Conservation (phyloP, 352 stramenopile species). For the Phytophthora capsici region DNA sequence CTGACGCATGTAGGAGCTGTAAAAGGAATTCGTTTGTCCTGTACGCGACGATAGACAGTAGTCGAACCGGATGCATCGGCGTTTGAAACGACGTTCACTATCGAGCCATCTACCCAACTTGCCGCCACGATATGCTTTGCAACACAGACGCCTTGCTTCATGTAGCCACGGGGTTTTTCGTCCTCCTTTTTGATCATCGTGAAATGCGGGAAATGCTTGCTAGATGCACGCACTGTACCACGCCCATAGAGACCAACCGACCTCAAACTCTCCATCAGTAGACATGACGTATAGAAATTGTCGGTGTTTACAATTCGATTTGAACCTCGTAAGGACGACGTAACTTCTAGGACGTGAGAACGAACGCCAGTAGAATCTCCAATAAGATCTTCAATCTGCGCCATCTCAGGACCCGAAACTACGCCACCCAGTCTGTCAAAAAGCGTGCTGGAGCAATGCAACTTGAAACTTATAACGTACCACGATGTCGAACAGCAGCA, state of each 20-base stretch:
- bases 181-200: slow-evolving; percentile 11
- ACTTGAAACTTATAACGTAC: slow-evolving; percentile 28
- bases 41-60: too few relatives aligned
- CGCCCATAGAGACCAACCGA: slow-evolving; percentile 27
- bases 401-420: too few relatives aligned
- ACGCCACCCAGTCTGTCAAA: too few relatives aligned
- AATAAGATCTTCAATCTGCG: too few relatives aligned
- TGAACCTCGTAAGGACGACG: too few relatives aligned
- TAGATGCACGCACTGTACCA: slow-evolving; percentile 19
- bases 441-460: slow-evolving; percentile 35
- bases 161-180: slow-evolving; percentile 2
- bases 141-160: slow-evolving; percentile 21
- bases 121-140: slow-evolving; percentile 27
- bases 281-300: slow-evolving; percentile 40
- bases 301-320: slow-evolving; percentile 6
- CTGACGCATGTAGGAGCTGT: too few relatives aligned
- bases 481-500: slow-evolving; percentile 40
- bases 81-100: slow-evolving; percentile 34
- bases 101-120: too few relatives aligned
- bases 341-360: too few relatives aligned
- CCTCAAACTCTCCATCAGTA: slow-evolving; percentile 29
- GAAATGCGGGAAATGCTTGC: slow-evolving; percentile 29
- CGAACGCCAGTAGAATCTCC: too few relatives aligned
- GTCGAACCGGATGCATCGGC: too few relatives aligned
- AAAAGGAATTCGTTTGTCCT: too few relatives aligned